phyloP scores from a whole-genome alignment of 352 stramenopile genomes.

The Blastocystis hominis region DNA sequence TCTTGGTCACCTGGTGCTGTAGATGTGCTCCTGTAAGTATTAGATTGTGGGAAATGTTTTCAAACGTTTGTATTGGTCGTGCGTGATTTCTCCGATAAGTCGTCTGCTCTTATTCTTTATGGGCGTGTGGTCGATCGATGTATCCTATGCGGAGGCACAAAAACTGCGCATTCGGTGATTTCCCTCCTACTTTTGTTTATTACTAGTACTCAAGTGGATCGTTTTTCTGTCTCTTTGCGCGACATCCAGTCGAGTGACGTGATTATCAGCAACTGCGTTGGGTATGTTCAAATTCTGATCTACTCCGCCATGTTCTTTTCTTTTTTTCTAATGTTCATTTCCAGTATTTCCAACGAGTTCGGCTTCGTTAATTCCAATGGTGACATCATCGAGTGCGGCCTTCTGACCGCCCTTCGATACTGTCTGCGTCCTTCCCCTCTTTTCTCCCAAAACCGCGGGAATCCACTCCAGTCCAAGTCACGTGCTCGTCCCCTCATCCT shows the following conservation, averaged over 20 bases:
- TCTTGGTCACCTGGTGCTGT: conserved; percentile 7
- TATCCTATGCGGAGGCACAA: background rate
- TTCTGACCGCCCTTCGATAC: background rate
- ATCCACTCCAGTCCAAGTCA: background rate
- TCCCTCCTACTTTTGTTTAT: background rate
- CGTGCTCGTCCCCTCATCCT: background rate
- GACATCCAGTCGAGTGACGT: background rate
- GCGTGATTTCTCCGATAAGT: background rate
- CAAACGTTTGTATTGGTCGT: conserved; percentile 27
- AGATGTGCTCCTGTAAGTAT: background rate
- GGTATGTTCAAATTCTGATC: conserved; percentile 28
- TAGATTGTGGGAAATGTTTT: background rate
- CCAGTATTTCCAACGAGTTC: background rate
- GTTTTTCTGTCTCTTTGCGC: background rate
- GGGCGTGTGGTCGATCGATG: background rate
- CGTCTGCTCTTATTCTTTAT: background rate
- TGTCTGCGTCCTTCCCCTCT: background rate
- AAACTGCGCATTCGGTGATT: conserved; percentile 23
- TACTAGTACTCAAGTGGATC: background rate
- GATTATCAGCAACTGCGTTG: conserved; percentile 42
- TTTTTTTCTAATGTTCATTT: background rate
- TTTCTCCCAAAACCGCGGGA: background rate
- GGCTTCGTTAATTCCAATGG: conserved; percentile 30
- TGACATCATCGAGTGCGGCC: background rate
- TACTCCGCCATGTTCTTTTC: background rate